These are phyloP conservation scores for Moringa oleifera DNA, from an alignment of 345 rosid genomes.

Conservation along the genomic window DNA sequence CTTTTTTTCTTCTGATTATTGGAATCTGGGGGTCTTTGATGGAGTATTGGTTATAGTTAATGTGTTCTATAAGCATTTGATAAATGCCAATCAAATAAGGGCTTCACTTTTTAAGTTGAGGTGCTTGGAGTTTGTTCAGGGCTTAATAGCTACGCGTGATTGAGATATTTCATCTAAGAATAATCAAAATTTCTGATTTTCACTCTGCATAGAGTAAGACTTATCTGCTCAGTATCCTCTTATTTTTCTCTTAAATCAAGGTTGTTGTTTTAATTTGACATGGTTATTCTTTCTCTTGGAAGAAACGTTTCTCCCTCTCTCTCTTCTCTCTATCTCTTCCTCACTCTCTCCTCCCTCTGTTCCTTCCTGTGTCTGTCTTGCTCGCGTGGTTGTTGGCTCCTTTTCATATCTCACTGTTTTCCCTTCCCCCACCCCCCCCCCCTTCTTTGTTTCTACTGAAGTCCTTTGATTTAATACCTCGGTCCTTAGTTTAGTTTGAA, in stretches of 20 bases:
- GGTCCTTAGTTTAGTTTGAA: not conserved
- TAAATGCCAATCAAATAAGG: slow-evolving; percentile 3
- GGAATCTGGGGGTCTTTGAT: not conserved
- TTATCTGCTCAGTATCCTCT: not conserved
- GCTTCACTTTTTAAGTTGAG: not conserved
- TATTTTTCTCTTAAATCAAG: slow-evolving; percentile 7
- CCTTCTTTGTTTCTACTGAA: not conserved
- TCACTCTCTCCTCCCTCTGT: not conserved
- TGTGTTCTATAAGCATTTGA: not conserved
- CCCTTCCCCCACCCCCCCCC: not conserved
- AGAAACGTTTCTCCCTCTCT: too few species aligned
- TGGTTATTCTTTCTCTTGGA: too few species aligned
- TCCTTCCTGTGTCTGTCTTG: not conserved
- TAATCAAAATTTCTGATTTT: slow-evolving; percentile 4
- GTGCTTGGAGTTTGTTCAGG: slow-evolving; percentile 4
- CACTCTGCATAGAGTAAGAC: slow-evolving; percentile 3
- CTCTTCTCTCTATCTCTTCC: too few species aligned
- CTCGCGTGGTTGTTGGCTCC: too few species aligned
- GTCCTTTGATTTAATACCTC: not conserved
- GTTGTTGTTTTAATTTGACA: too few species aligned
- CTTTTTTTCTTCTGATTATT: slow-evolving; percentile 1
- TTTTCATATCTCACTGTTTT: not conserved
- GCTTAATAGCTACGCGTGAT: slow-evolving; percentile 10
- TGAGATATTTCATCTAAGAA: slow-evolving; percentile 6
- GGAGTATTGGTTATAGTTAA: not conserved